Conservation (phyloP, 2,329 filamentous ascomycete species). For the Ceratocystis cubensis region DNA sequence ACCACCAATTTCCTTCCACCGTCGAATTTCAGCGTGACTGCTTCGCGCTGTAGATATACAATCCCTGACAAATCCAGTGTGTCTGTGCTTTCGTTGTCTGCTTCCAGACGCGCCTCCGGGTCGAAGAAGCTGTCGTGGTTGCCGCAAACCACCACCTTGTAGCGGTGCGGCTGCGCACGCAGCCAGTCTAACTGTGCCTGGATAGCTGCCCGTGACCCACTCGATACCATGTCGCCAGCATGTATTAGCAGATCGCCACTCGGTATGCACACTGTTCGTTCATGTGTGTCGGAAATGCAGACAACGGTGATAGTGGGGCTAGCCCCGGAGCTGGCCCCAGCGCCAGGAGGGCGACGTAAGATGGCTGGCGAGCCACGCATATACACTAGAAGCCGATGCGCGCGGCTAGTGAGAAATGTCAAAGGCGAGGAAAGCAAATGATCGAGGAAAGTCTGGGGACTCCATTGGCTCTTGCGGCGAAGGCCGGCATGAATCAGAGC, state of each 20-base stretch:
- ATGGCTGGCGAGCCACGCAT: slow-evolving; percentile 49
- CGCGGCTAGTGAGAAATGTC: slow-evolving; percentile 45
- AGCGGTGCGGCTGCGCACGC: slow-evolving; percentile 53
- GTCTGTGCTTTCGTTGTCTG: slow-evolving; percentile 32
- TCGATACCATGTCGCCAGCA: slow-evolving; percentile 80
- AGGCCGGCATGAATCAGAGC: slow-evolving; percentile 36
- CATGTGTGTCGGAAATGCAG: slow-evolving; percentile 84
- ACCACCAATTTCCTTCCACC: slow-evolving; percentile 51
- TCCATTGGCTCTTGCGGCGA: slow-evolving; percentile 37
- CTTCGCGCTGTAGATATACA: slow-evolving; percentile 57
- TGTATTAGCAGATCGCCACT: slow-evolving; percentile 78
- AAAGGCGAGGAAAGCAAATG: slow-evolving; percentile 57
- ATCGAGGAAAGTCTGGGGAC: slow-evolving; percentile 44
- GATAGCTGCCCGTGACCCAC: slow-evolving; percentile 58
- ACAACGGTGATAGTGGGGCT: slow-evolving; percentile 58
- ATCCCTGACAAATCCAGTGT: slow-evolving; percentile 50
- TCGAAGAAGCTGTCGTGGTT: slow-evolving; percentile 89
- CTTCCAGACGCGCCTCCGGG: slow-evolving; percentile 42
- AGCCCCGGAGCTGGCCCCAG: slow-evolving; percentile 35
- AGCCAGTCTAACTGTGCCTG: slow-evolving; percentile 82
- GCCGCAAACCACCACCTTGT: slow-evolving; percentile 74
- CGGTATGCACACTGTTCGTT: slow-evolving; percentile 48
- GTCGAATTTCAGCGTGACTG: slow-evolving; percentile 48
- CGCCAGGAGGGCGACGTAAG: background rate
- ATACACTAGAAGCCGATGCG: slow-evolving; percentile 52